Conservation (phyloP, 441 rosid species). For the Populus hybrid region DNA sequence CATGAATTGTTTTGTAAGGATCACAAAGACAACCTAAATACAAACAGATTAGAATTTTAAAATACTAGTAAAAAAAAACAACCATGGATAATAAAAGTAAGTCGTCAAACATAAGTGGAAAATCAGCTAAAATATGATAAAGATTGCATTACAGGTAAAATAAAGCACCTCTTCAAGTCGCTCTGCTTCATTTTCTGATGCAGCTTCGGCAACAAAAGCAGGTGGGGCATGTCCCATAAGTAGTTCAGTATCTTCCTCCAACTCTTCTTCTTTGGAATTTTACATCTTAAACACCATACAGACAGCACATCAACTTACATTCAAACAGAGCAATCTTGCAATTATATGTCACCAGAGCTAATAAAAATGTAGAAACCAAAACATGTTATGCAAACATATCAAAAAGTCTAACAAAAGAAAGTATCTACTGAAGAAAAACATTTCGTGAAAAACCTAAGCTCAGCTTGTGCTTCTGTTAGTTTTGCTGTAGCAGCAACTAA, state of each 20-base stretch:
- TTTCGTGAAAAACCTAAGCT: conserved; percentile 52
- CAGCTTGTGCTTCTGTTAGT: conserved; percentile 89
- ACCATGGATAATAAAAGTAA: neutral
- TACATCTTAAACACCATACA: conserved; percentile 12
- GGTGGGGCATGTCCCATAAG: conserved; percentile 94
- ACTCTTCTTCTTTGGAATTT: conserved; percentile 68
- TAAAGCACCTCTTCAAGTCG: conserved; percentile 82
- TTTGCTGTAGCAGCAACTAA: conserved; percentile 93
- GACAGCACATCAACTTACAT: conserved; percentile 8
- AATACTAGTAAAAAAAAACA: neutral
- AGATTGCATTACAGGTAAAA: conserved; percentile 16
- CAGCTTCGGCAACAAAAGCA: conserved; percentile 89
- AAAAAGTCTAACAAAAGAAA: neutral
- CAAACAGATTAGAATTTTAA: neutral
- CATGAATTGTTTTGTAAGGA: neutral
- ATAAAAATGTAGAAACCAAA: neutral
- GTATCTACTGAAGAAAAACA: neutral
- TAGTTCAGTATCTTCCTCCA: conserved; percentile 73
- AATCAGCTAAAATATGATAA: conserved; percentile 14
- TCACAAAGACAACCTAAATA: neutral
- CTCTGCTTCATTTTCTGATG: conserved; percentile 89
- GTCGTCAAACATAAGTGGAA: neutral
- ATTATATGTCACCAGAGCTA: conserved; percentile 7
- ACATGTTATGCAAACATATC: conserved; percentile 1
- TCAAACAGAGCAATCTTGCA: neutral